Base-by-base conservation (phyloP, 2,329 filamentous ascomycete genomes). In the Metarhizium anisopliae region DNA sequence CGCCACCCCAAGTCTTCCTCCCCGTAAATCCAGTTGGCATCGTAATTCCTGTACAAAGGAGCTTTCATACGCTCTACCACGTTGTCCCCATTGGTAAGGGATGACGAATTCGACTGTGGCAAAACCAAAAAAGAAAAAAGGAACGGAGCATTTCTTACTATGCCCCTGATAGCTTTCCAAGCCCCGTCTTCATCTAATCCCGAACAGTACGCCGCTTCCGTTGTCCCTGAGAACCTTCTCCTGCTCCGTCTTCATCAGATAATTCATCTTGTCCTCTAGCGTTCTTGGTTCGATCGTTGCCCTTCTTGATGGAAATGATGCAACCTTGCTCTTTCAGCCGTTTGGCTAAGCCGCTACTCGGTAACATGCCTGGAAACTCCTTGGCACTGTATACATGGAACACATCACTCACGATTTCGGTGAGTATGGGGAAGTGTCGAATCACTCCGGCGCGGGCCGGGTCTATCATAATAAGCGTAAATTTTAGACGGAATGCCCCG, bases 271-370 rank as follows among this genome's bases (percentile, higher is more conserved):
- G 56, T 13, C 30, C 53, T 29, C 56, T 58, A 8, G 53, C 42
- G 40, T 56, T 57, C 40, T 59, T 60, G 1, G 73, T 74, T 69
- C 82, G 84, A 57, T 90, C 86, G 61, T 89, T 91, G 14, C 89
- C 89, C 67, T 93, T 94, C 73, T 93, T 93, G 59, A 93, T 89
- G 40, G 89, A 89, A 59, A 94, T 91, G 52, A 90, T 84, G 64
- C 89, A 89, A 4, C 89, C 89, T 70, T 93, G 89, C 63, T 87
- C 78, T 68, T 90, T 89, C 56, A 94, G 73, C 36, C 81, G 77
- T 67, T 88, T 88, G 1, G 89, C 89, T 42, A 94, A 72, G 18
- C 80, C 76, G 30, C 87, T 91, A 67, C 87, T 91, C 1, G 87
- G 84, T 56, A 85, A 78, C 89, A 94, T 94, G 6, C 89, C 89